Evolutionary conservation across 2,329 filamentous ascomycete genomes (phyloP).

Genomic region (Graphiopsis chlorocephala): DNA sequence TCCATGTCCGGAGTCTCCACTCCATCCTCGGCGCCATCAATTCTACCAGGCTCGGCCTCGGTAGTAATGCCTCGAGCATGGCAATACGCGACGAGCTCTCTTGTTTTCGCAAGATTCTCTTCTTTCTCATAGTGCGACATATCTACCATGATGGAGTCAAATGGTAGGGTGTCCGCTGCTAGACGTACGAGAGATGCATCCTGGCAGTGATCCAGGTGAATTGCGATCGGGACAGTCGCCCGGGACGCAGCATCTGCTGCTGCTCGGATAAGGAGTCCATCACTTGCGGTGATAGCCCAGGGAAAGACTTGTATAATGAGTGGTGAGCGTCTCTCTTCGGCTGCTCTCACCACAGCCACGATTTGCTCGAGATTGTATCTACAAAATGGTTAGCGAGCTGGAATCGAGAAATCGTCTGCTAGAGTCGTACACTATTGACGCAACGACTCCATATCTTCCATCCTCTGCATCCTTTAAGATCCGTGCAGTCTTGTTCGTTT

Average conservation of each 20-base stretch:
- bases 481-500: neutral
- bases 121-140: constrained; percentile 34
- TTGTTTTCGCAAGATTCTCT: constrained; percentile 31
- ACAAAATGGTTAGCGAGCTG: neutral
- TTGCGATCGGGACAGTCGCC: constrained; percentile 28
- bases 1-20: constrained; percentile 30
- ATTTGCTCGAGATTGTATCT: constrained; percentile 28
- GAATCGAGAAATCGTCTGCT: neutral
- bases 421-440: constrained; percentile 1
- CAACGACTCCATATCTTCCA: constrained; percentile 5
- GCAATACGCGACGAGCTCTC: constrained; percentile 29
- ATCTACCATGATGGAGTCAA: constrained; percentile 36
- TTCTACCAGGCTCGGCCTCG: constrained; percentile 34
- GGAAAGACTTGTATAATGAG: constrained; percentile 32
- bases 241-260: constrained; percentile 24
- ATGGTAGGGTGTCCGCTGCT: constrained; percentile 23
- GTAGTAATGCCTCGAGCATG: constrained; percentile 30
- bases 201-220: constrained; percentile 33
- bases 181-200: constrained; percentile 22
- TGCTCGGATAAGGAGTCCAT: constrained; percentile 26
- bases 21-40: constrained; percentile 35
- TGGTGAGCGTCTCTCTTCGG: constrained; percentile 27
- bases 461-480: constrained; percentile 9
- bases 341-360: constrained; percentile 26
- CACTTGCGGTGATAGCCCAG: constrained; percentile 27